Evolutionary conservation across 371 early-diverging fungal species (phyloP), one percentile per base, ranked within the genome.

Genomic region (Mucor lusitanicus): DNA sequence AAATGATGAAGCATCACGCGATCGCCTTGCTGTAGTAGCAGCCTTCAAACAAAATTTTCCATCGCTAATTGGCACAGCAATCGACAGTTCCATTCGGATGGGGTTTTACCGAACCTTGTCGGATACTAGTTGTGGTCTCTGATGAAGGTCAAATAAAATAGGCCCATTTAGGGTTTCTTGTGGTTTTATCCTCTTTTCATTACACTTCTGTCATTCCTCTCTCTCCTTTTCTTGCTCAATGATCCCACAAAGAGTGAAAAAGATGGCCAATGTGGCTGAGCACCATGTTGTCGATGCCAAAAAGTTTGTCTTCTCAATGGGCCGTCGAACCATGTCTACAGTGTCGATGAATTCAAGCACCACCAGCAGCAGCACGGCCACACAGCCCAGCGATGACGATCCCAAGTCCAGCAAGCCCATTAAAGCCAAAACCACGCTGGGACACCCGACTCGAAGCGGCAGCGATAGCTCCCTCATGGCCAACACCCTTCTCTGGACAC

Each of bases 401-500:
- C n/a, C 37, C 40, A 40, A 40, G 37, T 37, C 37, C 50, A 33
- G 58, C 33, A 37, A 17, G 39, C 15, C 13, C 30, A 57, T 19
- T 28, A 53, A 39, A 54, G 50, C 25, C n/a, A 65, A 50, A 25
- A 37, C 21, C 30, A 48, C 46, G 0, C 15, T 39, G 0, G 37
- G 37, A 1, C 37, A 37, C 8, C 12, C 12, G 3, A 27, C 12
- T 0, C 35, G 53, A 39, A n/a, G 58, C 7, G 48, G 6, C 21
- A 46, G 59, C 6, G 42, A 46, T 5, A 48, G 37, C 46, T 64
- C 70, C 9, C 28, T 62, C 1, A 66, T 65, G 62, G 66, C 71
- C 5, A 61, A 70, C n/a, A 57, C 58, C 8, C 39, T 70, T 6
- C 53, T 70, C 46, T 70, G 66, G 71, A 57, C 71, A n/a, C 62